Evolutionary conservation across 1,284 basidiomycete genomes (phyloP), one percentile per base, ranked within the genome.

Genomic region (Xerocomus nothofagi): DNA sequence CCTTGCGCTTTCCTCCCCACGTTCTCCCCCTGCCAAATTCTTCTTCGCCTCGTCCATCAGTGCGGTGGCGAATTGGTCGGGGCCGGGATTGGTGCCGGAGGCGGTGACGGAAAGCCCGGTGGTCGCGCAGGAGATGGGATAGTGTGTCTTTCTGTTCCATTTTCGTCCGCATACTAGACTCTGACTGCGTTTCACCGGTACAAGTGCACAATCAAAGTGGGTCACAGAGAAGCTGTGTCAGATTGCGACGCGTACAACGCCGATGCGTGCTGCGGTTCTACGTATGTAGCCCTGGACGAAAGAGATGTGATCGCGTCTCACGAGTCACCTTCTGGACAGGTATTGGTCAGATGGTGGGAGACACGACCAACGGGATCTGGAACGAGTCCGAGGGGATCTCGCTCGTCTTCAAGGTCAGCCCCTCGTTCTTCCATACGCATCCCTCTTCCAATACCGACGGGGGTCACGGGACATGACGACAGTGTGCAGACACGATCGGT

Each of bases 41-140:
- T 77, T 75, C 68, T 83, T 84, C 60, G 75, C 76, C n/a, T 82
- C 80, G 2, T 80, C 77, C 6, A 72, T 83, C 44, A 76, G 78
- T 29, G 61, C 53, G 1, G 65, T 70, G 57, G 63, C 53, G 59
- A 47, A 63, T 64, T 66, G 68, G 69, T n/a, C 52, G 43, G 54
- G 46, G 47, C 47, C 66, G n/a, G 45, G 44, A 6, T 54, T 57
- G 15, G 69, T 73, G 3, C 57, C 63, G 2, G 78, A 81, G 53
- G 63, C 63, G 10, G 70, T 77, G 43, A 62, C 69, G 10, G 53
- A 62, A 6, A 55, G 70, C 27, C 69, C 77, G 1, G 60, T 55
- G 1, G 65, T 70, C 27, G 75, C 77, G 0, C 72, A 71, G 9
- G 62, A 65, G 4, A 78, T 81, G 47, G 82, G 82, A 21, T 84